Evolutionary conservation across 2,329 filamentous ascomycete genomes (phyloP), one percentile per base, ranked within the genome.

Genomic region (Leptographium radiaticola): DNA sequence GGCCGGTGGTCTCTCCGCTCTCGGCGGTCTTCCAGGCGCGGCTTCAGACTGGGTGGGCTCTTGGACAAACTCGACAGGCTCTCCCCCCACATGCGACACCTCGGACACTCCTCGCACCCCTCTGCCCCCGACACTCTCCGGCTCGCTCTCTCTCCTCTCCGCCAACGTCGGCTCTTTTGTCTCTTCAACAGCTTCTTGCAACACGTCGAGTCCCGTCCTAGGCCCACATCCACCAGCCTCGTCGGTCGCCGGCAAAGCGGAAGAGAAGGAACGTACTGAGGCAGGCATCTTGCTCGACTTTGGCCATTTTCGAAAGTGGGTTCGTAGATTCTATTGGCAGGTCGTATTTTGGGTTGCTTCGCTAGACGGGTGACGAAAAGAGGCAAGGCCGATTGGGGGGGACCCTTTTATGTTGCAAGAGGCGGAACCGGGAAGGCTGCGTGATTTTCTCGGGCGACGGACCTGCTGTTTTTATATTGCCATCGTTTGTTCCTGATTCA

Each of bases 281-380:
- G 69, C 77, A 80, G 63, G 77, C 77, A 67, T 80, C 80, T 53
- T 80, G 77, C 59, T 76, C 74, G 63, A 76, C 73, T 63, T 73
- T 73, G 66, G 75, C 70, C 73, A 76, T 77, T 63, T 62, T 68
- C 30, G 34, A 25, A 39, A 8, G 33, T 38, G 34, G 25, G 8
- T 45, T 45, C 43, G 25, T 16, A 25, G 20, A 15, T 25, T 25
- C 15, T 45, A 15, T 2, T 43, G 5, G 16, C n/a, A 12, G 20
- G 42, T 30, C 25, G 20, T 31, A 31, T 45, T 18, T 6, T 16
- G 40, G 16, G 38, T 40, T 36, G 46, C 46, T 13, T 20, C 36
- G 46, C n/a, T 18, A 31, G 15, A 48, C 12, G 9, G n/a, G 44
- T 5, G 4, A 13, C 44, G 11, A 34, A 18, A 18, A 18, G 34